These are phyloP conservation scores for Paramecium octaurelia DNA, from an alignment of 73 alveolate species.

Conservation along the genomic window DNA sequence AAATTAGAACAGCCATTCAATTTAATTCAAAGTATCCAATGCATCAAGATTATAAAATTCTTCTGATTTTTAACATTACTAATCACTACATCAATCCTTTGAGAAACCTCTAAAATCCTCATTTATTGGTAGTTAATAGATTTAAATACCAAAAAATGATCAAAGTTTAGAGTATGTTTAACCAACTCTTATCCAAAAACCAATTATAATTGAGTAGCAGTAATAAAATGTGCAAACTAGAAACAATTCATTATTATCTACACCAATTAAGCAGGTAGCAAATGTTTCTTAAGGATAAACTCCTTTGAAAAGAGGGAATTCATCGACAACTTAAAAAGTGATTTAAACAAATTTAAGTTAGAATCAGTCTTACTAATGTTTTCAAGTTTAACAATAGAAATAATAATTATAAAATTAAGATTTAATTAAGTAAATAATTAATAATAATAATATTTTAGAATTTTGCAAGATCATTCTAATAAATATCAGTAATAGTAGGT, in stretches of 20 bases:
- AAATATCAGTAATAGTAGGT: not conserved
- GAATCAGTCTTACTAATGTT: not conserved
- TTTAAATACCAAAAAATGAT: not conserved
- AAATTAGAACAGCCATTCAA: not conserved
- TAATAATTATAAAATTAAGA: not conserved
- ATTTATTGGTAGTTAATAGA: not conserved
- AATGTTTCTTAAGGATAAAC: not conserved
- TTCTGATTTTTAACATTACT: not conserved
- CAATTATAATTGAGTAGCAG: not conserved
- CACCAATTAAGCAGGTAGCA: slow-evolving; percentile 10
- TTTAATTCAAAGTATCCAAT: not conserved
- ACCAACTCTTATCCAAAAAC: not conserved
- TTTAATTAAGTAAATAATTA: not conserved
- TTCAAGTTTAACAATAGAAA: not conserved
- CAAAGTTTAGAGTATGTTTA: not conserved
- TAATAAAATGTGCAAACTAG: not conserved
- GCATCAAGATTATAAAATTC: slow-evolving; percentile 10
- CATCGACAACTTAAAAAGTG: not conserved
- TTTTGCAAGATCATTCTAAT: not conserved
- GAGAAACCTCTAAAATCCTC: not conserved
- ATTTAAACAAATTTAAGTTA: not conserved
- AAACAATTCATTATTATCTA: not conserved
- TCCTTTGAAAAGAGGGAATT: slow-evolving; percentile 13
- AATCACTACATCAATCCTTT: not conserved
- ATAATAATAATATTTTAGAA: not conserved